phyloP scores from a whole-genome alignment of 371 early-diverging fungal species.

The Haplosporangium sp. region DNA sequence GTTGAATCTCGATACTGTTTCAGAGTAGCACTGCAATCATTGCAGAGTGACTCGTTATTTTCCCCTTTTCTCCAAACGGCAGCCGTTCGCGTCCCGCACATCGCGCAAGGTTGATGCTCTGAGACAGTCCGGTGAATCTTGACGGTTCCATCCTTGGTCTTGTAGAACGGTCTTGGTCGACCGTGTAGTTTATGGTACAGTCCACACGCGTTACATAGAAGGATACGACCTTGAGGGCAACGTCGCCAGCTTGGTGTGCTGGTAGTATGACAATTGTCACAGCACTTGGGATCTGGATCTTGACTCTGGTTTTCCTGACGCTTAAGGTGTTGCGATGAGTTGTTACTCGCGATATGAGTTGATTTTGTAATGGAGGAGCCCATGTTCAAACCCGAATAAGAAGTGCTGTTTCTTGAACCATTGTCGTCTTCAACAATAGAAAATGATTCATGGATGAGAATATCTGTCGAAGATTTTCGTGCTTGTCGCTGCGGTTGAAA shows the following conservation, averaged over 20 bases:
- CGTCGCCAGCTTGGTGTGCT: constrained; percentile 47
- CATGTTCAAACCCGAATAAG: not conserved
- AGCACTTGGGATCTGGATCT: constrained; percentile 42
- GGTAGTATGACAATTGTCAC: constrained; percentile 33
- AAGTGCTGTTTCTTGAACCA: not conserved
- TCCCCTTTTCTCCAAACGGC: constrained; percentile 27
- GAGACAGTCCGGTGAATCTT: constrained; percentile 32
- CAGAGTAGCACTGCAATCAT: constrained; percentile 6
- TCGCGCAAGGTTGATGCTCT: constrained; percentile 31
- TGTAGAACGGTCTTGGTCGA: constrained; percentile 30
- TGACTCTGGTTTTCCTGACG: constrained; percentile 4
- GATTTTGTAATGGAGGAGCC: not conserved
- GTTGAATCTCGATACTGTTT: constrained; percentile 6
- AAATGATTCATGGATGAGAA: not conserved
- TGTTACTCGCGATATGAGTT: not conserved
- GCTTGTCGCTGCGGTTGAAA: not conserved
- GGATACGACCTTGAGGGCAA: constrained; percentile 37
- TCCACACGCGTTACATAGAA: constrained; percentile 50
- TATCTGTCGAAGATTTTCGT: not conserved
- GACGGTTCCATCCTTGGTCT: constrained; percentile 41
- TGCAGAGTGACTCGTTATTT: constrained; percentile 23
- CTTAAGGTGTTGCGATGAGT: not conserved
- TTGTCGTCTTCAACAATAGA: not conserved
- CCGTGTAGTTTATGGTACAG: constrained; percentile 46
- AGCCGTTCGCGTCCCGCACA: constrained; percentile 13